phyloP scores from a whole-genome alignment of 345 rosid species.

The Eucalyptus shirleyi region DNA sequence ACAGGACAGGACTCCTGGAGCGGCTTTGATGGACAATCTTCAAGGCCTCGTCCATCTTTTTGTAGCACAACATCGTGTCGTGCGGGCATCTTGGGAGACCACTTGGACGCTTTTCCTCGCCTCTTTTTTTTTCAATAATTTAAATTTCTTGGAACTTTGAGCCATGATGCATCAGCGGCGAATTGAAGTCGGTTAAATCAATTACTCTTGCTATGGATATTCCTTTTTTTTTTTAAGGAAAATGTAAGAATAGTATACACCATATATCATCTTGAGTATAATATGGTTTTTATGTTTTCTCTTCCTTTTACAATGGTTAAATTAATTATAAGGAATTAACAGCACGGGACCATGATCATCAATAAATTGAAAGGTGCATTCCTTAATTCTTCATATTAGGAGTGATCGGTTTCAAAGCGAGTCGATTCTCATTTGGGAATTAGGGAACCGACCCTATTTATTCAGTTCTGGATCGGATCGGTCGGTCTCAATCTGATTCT shows the following conservation, averaged over 20 bases:
- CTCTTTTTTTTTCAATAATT: neutral
- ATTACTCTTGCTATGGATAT: neutral
- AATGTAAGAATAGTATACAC: neutral
- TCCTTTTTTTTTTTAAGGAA: neutral
- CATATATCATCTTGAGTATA: neutral
- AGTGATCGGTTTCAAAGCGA: neutral
- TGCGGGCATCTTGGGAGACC: neutral
- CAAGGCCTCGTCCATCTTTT: neutral
- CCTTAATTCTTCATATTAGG: neutral
- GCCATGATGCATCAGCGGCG: neutral
- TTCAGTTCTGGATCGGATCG: accelerated
- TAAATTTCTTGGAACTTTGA: neutral
- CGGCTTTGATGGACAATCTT: neutral
- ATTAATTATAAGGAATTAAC: neutral
- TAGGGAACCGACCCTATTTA: neutral
- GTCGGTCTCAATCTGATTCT: accelerated
- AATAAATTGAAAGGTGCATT: neutral
- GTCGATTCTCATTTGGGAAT: neutral
- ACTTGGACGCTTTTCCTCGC: neutral
- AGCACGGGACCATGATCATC: neutral
- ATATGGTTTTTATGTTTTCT: neutral
- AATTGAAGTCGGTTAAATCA: neutral
- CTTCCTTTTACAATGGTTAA: neutral
- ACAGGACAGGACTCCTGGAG: neutral
- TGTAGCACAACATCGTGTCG: neutral